phyloP scores from a whole-genome alignment of 2,329 filamentous ascomycete species.

The Sclerotinia sclerotiorum region DNA sequence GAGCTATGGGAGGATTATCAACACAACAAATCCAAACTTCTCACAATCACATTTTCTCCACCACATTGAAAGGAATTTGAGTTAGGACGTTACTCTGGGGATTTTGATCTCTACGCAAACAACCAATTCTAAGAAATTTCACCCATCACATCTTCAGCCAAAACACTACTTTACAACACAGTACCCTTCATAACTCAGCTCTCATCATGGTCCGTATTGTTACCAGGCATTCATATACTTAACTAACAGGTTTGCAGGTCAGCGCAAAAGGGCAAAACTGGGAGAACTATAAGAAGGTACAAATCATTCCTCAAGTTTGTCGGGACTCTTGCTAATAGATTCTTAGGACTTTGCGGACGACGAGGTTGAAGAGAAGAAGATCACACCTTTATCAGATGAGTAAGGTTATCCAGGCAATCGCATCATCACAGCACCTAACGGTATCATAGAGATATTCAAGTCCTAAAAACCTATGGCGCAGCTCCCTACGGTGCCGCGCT shows the following conservation, averaged over 20 bases:
- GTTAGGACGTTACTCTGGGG: not conserved
- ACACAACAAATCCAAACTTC: conserved; percentile 21
- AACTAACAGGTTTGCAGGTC: conserved; percentile 15
- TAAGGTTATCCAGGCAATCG: conserved; percentile 50
- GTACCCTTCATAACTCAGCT: conserved; percentile 8
- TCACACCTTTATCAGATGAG: conserved; percentile 95
- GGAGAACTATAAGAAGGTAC: conserved; percentile 97
- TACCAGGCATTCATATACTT: not conserved
- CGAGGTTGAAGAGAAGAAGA: conserved; percentile 99
- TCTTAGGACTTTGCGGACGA: conserved; percentile 73
- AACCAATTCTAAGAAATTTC: not conserved
- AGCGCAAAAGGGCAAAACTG: conserved; percentile 70
- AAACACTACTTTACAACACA: not conserved
- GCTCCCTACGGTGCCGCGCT: conserved; percentile 90
- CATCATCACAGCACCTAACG: conserved; percentile 33
- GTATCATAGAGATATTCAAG: conserved; percentile 86
- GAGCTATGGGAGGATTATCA: conserved; percentile 25
- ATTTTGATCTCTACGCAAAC: not conserved
- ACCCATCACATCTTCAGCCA: not conserved
- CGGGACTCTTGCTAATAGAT: conserved; percentile 19
- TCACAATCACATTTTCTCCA: conserved; percentile 9
- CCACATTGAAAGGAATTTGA: not conserved
- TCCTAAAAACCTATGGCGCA: conserved; percentile 97
- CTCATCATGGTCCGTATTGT: conserved; percentile 23
- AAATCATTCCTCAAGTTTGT: conserved; percentile 23